Evolutionary conservation across 2,329 filamentous ascomycete species (phyloP).

Genomic region (Thielaviopsis ethacetica): DNA sequence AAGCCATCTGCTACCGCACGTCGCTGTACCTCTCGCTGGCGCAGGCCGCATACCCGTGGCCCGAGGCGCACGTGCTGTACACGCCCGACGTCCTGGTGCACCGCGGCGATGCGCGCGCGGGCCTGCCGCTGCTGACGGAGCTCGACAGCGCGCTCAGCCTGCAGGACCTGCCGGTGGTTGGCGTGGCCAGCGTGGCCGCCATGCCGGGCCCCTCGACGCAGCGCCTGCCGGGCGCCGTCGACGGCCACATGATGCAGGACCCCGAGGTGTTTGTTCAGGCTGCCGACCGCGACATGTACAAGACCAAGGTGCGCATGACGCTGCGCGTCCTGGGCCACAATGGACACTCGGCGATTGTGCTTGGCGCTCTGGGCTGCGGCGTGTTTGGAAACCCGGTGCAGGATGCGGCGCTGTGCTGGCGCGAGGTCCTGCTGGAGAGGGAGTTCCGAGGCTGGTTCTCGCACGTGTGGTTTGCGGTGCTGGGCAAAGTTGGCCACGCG

Average conservation of each 20-base stretch:
- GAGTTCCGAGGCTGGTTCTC: conserved; percentile 52
- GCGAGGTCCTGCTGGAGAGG: conserved; percentile 38
- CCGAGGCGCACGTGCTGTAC: conserved; percentile 36
- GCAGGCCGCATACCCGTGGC: conserved; percentile 35
- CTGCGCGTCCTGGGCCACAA: conserved; percentile 42
- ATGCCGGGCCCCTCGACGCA: conserved; percentile 24
- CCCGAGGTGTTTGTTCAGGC: conserved; percentile 24
- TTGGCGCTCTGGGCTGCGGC: conserved; percentile 55
- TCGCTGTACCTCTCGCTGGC: conserved; percentile 34
- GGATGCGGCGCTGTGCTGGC: conserved; percentile 47
- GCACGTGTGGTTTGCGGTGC: conserved; percentile 6
- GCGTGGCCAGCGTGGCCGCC: conserved; percentile 45
- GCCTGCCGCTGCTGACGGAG: conserved; percentile 28
- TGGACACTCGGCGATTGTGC: conserved; percentile 40
- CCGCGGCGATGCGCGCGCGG: conserved; percentile 29
- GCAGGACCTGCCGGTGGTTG: conserved; percentile 32
- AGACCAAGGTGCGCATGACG: conserved; percentile 44
- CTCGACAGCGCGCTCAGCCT: conserved; percentile 15
- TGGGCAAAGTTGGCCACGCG: background rate
- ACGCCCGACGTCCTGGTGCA: conserved; percentile 43
- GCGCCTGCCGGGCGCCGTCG: background rate
- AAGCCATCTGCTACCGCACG: conserved; percentile 49
- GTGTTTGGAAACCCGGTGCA: conserved; percentile 45
- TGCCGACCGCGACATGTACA: conserved; percentile 35
- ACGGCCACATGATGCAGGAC: conserved; percentile 14